Base-by-base conservation (phyloP, 2,329 filamentous ascomycete genomes). In the Neofusicoccum umdonicola region DNA sequence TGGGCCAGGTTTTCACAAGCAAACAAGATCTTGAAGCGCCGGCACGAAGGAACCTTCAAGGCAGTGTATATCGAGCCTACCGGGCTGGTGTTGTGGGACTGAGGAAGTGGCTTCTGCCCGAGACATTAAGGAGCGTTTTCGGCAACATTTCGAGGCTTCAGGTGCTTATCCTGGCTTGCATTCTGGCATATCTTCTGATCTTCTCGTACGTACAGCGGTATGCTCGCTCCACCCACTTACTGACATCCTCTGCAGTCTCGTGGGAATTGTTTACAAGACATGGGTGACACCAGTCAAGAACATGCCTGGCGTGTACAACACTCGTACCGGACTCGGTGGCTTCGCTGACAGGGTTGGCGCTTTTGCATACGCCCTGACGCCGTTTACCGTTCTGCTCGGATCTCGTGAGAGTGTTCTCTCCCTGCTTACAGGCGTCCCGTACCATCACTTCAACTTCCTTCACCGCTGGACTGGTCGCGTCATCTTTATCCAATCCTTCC, bases 381-480 rank as follows among this genome's bases (percentile, higher is more conserved):
- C 90, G 0, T 80, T 93, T 0, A 88, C 88, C 0, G 78, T 93
- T 35, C 76, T 90, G 54, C 81, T 93, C 12, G 82, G 85, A n/a
- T 88, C 82, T 65, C 83, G 90, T 45, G 90, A 93, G 72, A 90
- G 87, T 0, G 79, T 92, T 1, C 82, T 93, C 3, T 90, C 87
- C 0, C 73, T 90, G 13, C 74, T 91, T 56, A 93, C 90, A 0
- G 90, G 90, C 1, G 81, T 93, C 0, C 89, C 90, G 0, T 91
- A 92, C 71, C 90, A 92, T 45, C 86, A 85, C 70, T 92, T 93
- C 82, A 88, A 90, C 75, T 93, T 93, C 71, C 78, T 93, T 19
- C 90, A 92, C 74, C 87, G 89, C 37, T 93, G 90, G 90, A 79
- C 88, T 0, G 90, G 90, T 6, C 89, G 89, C 67, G 82, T 93